Evolutionary conservation across 2,329 filamentous ascomycete genomes (phyloP), one percentile per base, ranked within the genome.

Genomic region (Amauroascus niger): DNA sequence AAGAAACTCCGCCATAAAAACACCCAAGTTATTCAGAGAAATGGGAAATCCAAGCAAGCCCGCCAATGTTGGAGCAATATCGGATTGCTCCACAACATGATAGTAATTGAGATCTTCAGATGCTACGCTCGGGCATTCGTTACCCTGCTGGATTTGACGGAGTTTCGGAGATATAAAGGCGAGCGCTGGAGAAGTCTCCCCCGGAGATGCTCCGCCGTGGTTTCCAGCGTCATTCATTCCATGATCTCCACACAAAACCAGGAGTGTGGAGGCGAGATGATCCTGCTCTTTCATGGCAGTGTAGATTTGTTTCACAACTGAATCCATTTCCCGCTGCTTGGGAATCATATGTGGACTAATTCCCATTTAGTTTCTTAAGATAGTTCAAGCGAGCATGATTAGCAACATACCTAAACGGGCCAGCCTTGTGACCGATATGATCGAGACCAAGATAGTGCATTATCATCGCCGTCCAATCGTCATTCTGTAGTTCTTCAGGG

Each of bases 171-270:
- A 93, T 59, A 95, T 80, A 67, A 98, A 97, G 18, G 96, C 79
- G 8, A 98, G 73, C 14, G 93, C 93, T 0, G 93, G 86, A 0
- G 91, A 96, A 1, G 93, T 97, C 73, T 98, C 93, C 41, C 93
- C 91, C 1, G 88, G 81, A 0, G 90, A 90, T 8, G 91, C 96
- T 37, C 91, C 93, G 28, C 93, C 93, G 66, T 98, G 93, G 61
- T 97, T 97, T 1, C 93, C 93, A 18, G 88, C 93, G 62, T 97
- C 91, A 62, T 97, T 98, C 93, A 98, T 98, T n/a, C 93, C 93
- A 66, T 98, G 93, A 63, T 98, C 94, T 53, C 93, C 93, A 54
- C 85, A 88, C 6, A 98, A 72, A 2, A 98, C 83, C 44, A 98
- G 78, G 1, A 98, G 73, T 0, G 91, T 89, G 3, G 86, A 86